A percentile compares a stretch with the other conserved stretches of the same genome.
Evolutionary conservation across 2,329 filamentous ascomycete species (phyloP).

Genomic region (Fusarium guadeloupense): DNA sequence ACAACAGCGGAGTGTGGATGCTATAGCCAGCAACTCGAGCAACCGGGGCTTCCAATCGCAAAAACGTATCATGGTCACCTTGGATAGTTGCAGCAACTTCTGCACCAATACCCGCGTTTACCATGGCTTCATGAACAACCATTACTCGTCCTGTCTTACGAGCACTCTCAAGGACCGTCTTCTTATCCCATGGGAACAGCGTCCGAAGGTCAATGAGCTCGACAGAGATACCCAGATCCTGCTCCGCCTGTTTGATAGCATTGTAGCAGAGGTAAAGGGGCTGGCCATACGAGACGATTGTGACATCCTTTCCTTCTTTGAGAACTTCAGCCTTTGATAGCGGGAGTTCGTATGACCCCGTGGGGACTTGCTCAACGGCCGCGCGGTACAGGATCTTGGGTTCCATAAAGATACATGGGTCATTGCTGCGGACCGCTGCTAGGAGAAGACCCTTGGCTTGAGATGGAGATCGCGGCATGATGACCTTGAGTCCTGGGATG

Average conservation of each 20-base stretch:
- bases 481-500: constrained; percentile 83
- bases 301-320: constrained; percentile 81
- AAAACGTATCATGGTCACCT: constrained; percentile 77
- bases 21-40: constrained; percentile 89
- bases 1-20: constrained; percentile 81
- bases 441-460: constrained; percentile 91
- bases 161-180: constrained; percentile 82
- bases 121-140: constrained; percentile 92
- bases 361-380: constrained; percentile 89
- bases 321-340: constrained; percentile 86
- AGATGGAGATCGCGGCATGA: constrained; percentile 84
- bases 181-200: constrained; percentile 90
- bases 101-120: constrained; percentile 88
- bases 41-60: constrained; percentile 85
- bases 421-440: constrained; percentile 78
- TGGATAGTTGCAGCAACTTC: constrained; percentile 91
- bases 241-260: constrained; percentile 77
- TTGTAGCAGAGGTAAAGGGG: constrained; percentile 84
- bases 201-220: constrained; percentile 91
- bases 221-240: constrained; percentile 78
- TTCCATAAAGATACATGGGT: constrained; percentile 93
- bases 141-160: constrained; percentile 86
- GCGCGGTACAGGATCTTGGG: constrained; percentile 93
- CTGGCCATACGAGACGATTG: constrained; percentile 88
- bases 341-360: constrained; percentile 81